These are phyloP conservation scores for Penicillium sp. DNA, from an alignment of 2,329 filamentous ascomycete genomes.

Conservation along the genomic window DNA sequence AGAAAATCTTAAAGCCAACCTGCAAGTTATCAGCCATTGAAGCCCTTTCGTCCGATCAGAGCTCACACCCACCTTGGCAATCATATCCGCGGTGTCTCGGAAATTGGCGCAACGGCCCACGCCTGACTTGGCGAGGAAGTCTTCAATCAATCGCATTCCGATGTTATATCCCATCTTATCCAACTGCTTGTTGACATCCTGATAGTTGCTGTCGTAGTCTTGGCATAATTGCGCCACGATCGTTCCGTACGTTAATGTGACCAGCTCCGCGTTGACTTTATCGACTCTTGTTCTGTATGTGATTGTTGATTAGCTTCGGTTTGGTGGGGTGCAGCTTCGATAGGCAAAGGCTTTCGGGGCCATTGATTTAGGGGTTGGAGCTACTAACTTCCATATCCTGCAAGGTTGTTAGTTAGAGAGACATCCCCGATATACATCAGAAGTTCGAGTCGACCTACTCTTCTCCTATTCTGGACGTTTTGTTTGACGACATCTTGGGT, in stretches of 20 bases:
- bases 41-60: neutral
- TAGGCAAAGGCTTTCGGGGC: neutral
- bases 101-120: slow-evolving; percentile 90
- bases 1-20: slow-evolving; percentile 98
- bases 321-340: neutral
- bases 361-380: slow-evolving; percentile 2
- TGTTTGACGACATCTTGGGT: slow-evolving; percentile 56
- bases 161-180: slow-evolving; percentile 99
- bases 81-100: slow-evolving; percentile 93
- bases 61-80: slow-evolving; percentile 69
- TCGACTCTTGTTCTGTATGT: slow-evolving; percentile 79
- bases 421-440: slow-evolving; percentile 2
- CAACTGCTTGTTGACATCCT: slow-evolving; percentile 94
- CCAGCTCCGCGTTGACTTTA: slow-evolving; percentile 96
- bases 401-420: slow-evolving; percentile 33
- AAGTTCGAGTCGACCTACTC: slow-evolving; percentile 58
- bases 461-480: slow-evolving; percentile 71
- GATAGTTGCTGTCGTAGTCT: slow-evolving; percentile 92
- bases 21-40: slow-evolving; percentile 40
- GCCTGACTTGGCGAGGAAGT: slow-evolving; percentile 94
- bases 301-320: slow-evolving; percentile 17
- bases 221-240: slow-evolving; percentile 96
- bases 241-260: slow-evolving; percentile 95
- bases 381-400: slow-evolving; percentile 89
- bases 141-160: slow-evolving; percentile 90